These are phyloP conservation scores for Penicillium polonicum DNA, from an alignment of 2,329 filamentous ascomycete species.

Conservation along the genomic window DNA sequence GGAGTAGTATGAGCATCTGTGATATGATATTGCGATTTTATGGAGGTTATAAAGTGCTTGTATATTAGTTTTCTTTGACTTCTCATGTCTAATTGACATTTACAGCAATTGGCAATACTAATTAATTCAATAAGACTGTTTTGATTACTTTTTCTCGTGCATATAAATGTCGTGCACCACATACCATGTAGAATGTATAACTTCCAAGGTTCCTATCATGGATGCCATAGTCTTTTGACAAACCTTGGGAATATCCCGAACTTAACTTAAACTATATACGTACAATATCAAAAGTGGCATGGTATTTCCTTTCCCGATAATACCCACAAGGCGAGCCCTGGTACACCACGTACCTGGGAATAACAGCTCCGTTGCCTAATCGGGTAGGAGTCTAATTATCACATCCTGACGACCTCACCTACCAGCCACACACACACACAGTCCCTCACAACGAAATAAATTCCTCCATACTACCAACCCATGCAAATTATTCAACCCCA, in stretches of 20 bases:
- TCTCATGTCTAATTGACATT: not conserved
- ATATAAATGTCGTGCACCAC: too few species aligned
- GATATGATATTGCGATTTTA: not conserved
- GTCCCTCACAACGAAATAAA: not conserved
- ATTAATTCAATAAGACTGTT: not conserved
- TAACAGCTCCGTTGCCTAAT: not conserved
- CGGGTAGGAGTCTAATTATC: not conserved
- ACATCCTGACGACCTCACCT: slow-evolving; percentile 1
- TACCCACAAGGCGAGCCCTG: not conserved
- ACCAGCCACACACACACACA: not conserved
- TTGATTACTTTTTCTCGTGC: not conserved
- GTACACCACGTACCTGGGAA: not conserved
- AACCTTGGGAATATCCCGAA: not conserved
- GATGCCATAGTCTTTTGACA: too few species aligned
- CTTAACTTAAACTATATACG: not conserved
- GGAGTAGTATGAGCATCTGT: slow-evolving; percentile 12
- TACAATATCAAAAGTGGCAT: not conserved
- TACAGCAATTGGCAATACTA: not conserved
- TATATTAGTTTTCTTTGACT: slow-evolving; percentile 14
- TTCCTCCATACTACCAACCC: not conserved
- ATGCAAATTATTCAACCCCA: not conserved
- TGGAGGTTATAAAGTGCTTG: slow-evolving; percentile 10
- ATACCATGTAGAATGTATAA: too few species aligned
- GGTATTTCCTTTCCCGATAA: not conserved
- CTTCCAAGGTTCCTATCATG: too few species aligned